phyloP scores from a whole-genome alignment of 2,329 filamentous ascomycete species.

The Xylaria sp. region DNA sequence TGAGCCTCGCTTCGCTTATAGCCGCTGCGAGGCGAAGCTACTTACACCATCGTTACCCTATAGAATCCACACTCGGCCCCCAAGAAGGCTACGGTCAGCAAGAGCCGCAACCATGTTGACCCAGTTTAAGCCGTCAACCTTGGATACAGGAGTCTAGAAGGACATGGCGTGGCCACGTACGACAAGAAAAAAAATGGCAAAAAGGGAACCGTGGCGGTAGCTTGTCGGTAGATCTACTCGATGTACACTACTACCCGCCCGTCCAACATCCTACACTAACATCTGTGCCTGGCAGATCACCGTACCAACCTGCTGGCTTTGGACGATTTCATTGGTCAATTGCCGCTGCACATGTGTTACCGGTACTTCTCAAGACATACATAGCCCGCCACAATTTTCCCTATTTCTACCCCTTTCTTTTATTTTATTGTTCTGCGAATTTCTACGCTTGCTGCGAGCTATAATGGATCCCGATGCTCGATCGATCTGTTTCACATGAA shows the following conservation, averaged over 20 bases:
- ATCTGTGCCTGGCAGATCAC: constrained; percentile 15
- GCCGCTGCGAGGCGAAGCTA: constrained; percentile 29
- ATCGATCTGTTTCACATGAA: constrained; percentile 24
- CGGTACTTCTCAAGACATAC: neutral
- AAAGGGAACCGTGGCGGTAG: neutral
- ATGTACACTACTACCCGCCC: neutral
- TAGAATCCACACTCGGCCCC: constrained; percentile 45
- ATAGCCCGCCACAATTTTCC: neutral
- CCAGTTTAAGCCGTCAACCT: constrained; percentile 19
- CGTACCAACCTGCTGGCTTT: constrained; percentile 13
- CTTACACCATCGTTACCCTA: constrained; percentile 49
- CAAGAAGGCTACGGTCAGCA: constrained; percentile 33
- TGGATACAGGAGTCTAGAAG: neutral
- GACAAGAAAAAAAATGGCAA: neutral
- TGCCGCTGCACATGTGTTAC: neutral
- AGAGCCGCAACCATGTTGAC: constrained; percentile 26
- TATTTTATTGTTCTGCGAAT: neutral
- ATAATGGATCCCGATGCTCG: constrained; percentile 16
- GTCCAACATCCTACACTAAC: neutral
- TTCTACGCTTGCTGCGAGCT: neutral
- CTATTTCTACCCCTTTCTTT: constrained; percentile 4
- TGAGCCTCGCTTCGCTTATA: constrained; percentile 26
- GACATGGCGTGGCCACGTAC: constrained; percentile 3
- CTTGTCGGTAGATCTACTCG: constrained; percentile 10
- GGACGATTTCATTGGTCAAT: constrained; percentile 27